Evolutionary conservation across 2,329 filamentous ascomycete species (phyloP), one percentile per base, ranked within the genome.

Genomic region (Torrubiellomyces zombiae): DNA sequence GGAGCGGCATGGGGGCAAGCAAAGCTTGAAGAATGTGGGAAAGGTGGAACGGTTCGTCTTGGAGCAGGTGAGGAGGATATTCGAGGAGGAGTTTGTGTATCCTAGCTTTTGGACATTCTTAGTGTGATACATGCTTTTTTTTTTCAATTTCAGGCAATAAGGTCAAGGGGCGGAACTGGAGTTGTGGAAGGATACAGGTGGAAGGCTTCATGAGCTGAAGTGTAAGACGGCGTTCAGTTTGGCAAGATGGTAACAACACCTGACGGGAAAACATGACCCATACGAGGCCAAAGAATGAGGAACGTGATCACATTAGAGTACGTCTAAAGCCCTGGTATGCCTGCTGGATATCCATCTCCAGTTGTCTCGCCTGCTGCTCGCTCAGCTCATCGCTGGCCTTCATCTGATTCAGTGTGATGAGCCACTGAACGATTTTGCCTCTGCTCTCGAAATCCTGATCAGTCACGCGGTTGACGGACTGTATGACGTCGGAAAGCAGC

Each of bases 61-160:
- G 31, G 86, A 95, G 48, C 86, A 95, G 53, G 89, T 98, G 33
- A 73, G 86, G 45, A 70, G 83, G 43, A 95, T 98, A 39, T 95
- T 98, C 43, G 89, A 98, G 53, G 89, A 95, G 46, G 89, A 98
- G 50, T 89, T 95, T 55, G 85, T 95, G 33, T 95, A 92, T 55
- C 89, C 89, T 21, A 94, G 85, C 51, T 95, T 91, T 52, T 95
- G 86, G 85, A 95, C 86, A 1, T 94, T 95, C 50, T 56, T 98
- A 40, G 75, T 95, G 21, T 93, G 52, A 42, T n/a, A n/a, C n/a
- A n/a, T n/a, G n/a, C n/a, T n/a, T n/a, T n/a, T n/a, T n/a, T n/a
- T n/a, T n/a, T n/a, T n/a, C n/a, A n/a, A n/a, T n/a, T n/a, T n/a
- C n/a, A n/a, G n/a, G n/a, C n/a, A n/a, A n/a, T n/a, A n/a, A n/a